Evolutionary conservation across 108 stramenopile genomes (phyloP).

Genomic region (Craspedostauros australis): DNA sequence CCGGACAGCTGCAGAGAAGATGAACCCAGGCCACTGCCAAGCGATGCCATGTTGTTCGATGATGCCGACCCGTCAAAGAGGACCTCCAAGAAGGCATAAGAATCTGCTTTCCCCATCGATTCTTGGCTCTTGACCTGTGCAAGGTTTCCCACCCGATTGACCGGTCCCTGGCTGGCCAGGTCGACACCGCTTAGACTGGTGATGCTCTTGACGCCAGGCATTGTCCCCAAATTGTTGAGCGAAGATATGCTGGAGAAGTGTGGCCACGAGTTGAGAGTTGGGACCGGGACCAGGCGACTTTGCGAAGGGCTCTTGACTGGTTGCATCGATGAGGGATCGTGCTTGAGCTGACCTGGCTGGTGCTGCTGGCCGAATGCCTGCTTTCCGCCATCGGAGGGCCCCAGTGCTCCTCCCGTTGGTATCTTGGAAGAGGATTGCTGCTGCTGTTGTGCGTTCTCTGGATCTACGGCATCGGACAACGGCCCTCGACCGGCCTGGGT

Average conservation of each 20-base stretch:
- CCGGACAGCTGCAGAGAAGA: no score
- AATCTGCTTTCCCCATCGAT: conserved; percentile 78
- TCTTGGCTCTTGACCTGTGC: conserved; percentile 87
- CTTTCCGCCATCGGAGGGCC: no score
- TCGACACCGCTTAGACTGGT: conserved; percentile 80
- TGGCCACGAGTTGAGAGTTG: conserved; percentile 82
- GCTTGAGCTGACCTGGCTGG: conserved; percentile 16
- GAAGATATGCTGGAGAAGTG: conserved; percentile 85
- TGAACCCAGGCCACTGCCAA: no score
- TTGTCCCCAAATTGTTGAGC: conserved; percentile 76
- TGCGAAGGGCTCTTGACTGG: conserved; percentile 50
- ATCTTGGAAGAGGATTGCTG: no score
- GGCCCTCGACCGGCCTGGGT: no score
- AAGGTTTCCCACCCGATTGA: conserved; percentile 81
- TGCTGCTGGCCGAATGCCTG: conserved; percentile 8
- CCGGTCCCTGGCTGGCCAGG: conserved; percentile 76
- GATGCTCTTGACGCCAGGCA: conserved; percentile 88
- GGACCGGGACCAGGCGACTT: conserved; percentile 32
- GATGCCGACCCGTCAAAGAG: conserved; percentile 85
- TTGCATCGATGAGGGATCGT: conserved; percentile 28
- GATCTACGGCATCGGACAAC: no score
- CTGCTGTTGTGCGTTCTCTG: conserved; percentile 12
- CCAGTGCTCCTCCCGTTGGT: background rate
- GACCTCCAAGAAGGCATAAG: conserved; percentile 90
- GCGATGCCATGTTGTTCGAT: conserved; percentile 25